Conservation (phyloP, 2,329 filamentous ascomycete genomes). For the Xylariaceae sp. region DNA sequence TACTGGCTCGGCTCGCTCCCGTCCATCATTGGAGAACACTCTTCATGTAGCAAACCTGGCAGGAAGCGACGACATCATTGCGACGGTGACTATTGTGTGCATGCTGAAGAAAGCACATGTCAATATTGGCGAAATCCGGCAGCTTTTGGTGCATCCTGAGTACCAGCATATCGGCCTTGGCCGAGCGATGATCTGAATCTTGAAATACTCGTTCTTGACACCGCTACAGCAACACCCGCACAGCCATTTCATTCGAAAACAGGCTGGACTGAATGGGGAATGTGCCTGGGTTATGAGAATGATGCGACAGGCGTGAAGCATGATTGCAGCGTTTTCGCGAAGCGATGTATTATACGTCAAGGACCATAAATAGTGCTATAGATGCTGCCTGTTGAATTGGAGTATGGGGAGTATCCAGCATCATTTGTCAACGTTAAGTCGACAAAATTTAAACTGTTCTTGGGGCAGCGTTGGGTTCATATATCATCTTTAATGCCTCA, state of each 20-base stretch:
- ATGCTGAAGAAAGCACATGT: constrained; percentile 26
- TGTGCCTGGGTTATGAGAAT: constrained; percentile 18
- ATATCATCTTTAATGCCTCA: too few relatives aligned
- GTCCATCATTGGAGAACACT: constrained; percentile 15
- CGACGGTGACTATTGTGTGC: constrained; percentile 21
- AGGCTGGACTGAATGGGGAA: constrained; percentile 30
- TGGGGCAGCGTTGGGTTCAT: too few relatives aligned
- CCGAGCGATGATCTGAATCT: constrained; percentile 19
- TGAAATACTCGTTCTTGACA: constrained; percentile 28
- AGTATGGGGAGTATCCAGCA: too few relatives aligned
- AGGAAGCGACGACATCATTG: constrained; percentile 15
- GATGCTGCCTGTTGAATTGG: too few relatives aligned
- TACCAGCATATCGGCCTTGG: constrained; percentile 22
- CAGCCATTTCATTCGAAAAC: constrained; percentile 23
- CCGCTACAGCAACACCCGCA: constrained; percentile 24
- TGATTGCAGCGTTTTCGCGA: background rate
- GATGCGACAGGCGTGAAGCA: background rate
- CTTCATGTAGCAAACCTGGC: background rate
- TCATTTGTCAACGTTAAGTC: too few relatives aligned
- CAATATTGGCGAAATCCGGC: constrained; percentile 28
- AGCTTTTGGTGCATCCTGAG: constrained; percentile 27
- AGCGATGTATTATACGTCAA: background rate
- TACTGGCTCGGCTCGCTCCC: constrained; percentile 23
- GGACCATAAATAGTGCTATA: too few relatives aligned
- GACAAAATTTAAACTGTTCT: too few relatives aligned